These are phyloP conservation scores for Cerioporus squamosus DNA, from an alignment of 1,284 basidiomycete species.

Conservation along the genomic window DNA sequence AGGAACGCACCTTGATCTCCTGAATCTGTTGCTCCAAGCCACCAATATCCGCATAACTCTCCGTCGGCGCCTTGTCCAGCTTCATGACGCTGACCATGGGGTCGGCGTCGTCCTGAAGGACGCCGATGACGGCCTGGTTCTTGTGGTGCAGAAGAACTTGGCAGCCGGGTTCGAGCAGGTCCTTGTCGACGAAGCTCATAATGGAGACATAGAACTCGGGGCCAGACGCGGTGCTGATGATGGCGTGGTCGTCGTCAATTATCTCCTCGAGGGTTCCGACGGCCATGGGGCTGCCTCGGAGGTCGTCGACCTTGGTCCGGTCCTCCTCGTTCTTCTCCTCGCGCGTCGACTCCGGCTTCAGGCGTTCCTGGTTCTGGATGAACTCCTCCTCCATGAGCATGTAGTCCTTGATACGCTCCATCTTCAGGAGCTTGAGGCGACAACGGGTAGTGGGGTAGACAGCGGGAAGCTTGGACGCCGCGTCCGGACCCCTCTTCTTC, in stretches of 20 bases:
- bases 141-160: conserved; percentile 97
- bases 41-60: conserved; percentile 99
- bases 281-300: conserved; percentile 95
- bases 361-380: conserved; percentile 92
- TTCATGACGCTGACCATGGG: conserved; percentile 99
- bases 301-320: conserved; percentile 91
- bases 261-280: conserved; percentile 99
- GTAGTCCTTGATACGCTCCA: conserved; percentile 98
- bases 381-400: conserved; percentile 98
- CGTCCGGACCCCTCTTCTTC: conserved; percentile 89
- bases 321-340: conserved; percentile 98
- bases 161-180: conserved; percentile 95
- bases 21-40: conserved; percentile 97
- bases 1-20: conserved; percentile 87
- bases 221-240: conserved; percentile 93
- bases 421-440: conserved; percentile 94
- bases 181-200: conserved; percentile 99
- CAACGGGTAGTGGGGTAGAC: conserved; percentile 97
- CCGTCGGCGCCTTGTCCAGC: conserved; percentile 97
- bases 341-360: conserved; percentile 80
- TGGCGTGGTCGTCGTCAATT: conserved; percentile 99
- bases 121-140: conserved; percentile 94
- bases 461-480: conserved; percentile 90
- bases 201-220: conserved; percentile 99
- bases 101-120: conserved; percentile 96